phyloP scores from a whole-genome alignment of 352 stramenopile genomes.

The Plasmopara halstedii region DNA sequence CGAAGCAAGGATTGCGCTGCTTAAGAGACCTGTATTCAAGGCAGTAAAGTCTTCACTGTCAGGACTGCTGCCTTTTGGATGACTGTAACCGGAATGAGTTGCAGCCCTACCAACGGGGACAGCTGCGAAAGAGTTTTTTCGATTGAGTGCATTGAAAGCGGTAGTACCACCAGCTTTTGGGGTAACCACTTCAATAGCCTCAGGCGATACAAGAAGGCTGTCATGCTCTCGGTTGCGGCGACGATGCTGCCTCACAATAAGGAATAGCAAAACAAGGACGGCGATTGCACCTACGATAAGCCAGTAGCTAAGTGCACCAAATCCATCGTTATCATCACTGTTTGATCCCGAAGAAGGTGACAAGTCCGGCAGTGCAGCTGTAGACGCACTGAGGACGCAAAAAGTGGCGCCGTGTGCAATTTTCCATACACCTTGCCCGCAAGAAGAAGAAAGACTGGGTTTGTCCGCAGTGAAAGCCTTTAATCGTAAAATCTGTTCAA shows the following conservation, averaged over 20 bases:
- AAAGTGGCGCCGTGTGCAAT: slow-evolving; percentile 25
- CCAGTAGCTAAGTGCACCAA: slow-evolving; percentile 23
- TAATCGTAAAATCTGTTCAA: slow-evolving; percentile 22
- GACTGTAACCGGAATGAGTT: slow-evolving; percentile 10
- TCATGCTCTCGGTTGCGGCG: slow-evolving; percentile 13
- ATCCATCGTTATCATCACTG: slow-evolving; percentile 2
- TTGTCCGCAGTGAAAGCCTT: slow-evolving; percentile 24
- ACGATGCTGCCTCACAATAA: slow-evolving; percentile 25
- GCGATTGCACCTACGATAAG: slow-evolving; percentile 25
- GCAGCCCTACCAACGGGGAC: background rate
- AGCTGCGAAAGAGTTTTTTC: background rate
- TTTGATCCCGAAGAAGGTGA: slow-evolving; percentile 11
- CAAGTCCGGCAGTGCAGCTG: slow-evolving; percentile 15
- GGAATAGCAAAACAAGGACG: slow-evolving; percentile 26
- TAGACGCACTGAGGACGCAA: slow-evolving; percentile 26
- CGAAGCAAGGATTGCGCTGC: slow-evolving; percentile 25
- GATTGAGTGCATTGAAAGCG: slow-evolving; percentile 14
- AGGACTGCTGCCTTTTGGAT: slow-evolving; percentile 16
- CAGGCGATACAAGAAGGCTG: slow-evolving; percentile 19
- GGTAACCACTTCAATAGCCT: slow-evolving; percentile 15
- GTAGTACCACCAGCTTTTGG: slow-evolving; percentile 12
- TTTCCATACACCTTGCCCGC: slow-evolving; percentile 23
- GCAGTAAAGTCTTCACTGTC: slow-evolving; percentile 18
- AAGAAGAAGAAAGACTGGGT: slow-evolving; percentile 14
- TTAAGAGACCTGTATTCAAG: slow-evolving; percentile 21